These are phyloP conservation scores for Penicillium sp. DNA, from an alignment of 2,329 filamentous ascomycete genomes.

Conservation along the genomic window DNA sequence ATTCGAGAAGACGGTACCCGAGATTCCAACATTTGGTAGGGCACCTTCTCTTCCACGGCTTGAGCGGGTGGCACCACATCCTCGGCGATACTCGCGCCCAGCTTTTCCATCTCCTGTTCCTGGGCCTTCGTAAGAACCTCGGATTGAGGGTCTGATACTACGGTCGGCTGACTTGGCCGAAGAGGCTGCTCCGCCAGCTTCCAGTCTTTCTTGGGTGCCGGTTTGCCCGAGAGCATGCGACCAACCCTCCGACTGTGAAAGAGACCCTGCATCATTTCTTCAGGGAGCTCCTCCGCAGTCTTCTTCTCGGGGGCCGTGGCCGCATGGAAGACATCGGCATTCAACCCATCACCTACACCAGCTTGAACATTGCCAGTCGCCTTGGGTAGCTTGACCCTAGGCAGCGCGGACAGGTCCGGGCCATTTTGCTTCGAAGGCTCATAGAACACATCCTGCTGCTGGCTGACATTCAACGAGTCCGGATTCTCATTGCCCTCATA, in stretches of 20 bases:
- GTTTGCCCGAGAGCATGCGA: conserved; percentile 51
- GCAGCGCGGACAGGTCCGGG: conserved; percentile 52
- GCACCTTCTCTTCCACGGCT: conserved; percentile 26
- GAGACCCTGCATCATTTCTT: conserved; percentile 59
- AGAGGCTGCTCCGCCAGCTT: neutral
- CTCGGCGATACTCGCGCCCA: conserved; percentile 49
- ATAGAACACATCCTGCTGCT: conserved; percentile 60
- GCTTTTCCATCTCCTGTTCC: conserved; percentile 43
- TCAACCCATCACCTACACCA: conserved; percentile 46
- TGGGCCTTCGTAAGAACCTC: conserved; percentile 14
- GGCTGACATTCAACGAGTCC: conserved; percentile 42
- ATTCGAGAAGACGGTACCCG: conserved; percentile 84
- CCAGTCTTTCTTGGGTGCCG: neutral
- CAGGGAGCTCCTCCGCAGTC: conserved; percentile 47
- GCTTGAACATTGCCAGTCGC: conserved; percentile 48
- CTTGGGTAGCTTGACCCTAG: conserved; percentile 56
- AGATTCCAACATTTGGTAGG: conserved; percentile 79
- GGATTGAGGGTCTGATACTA: neutral
- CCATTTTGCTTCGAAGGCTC: conserved; percentile 48
- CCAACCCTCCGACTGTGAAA: conserved; percentile 62
- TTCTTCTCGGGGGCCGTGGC: conserved; percentile 22
- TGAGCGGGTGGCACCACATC: conserved; percentile 30
- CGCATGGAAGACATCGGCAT: conserved; percentile 57
- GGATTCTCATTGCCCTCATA: conserved; percentile 31
- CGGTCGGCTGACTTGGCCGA: neutral